These are phyloP conservation scores for Aphanomyces astaci DNA, from an alignment of 352 stramenopile species.

Conservation along the genomic window DNA sequence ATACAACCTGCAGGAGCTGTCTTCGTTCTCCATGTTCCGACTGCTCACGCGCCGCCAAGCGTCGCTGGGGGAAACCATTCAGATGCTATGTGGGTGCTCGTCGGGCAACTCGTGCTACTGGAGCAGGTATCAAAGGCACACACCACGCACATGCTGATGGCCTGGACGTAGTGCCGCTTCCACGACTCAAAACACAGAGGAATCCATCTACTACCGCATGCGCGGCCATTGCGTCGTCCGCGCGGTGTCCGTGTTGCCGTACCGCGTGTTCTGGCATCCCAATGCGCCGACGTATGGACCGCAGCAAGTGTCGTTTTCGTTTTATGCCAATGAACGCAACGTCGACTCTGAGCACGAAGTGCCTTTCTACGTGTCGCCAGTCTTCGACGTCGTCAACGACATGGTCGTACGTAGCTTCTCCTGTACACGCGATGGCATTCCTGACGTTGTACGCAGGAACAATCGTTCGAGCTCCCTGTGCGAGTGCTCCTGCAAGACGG, in stretches of 20 bases:
- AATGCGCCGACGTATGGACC: conserved; percentile 62
- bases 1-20: conserved; percentile 30
- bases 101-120: conserved; percentile 58
- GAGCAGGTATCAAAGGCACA: conserved; percentile 47
- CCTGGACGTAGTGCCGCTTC: conserved; percentile 44
- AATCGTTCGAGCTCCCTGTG: conserved; percentile 41
- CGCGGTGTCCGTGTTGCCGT: conserved; percentile 51
- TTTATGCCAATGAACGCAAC: conserved; percentile 35
- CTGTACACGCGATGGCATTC: too few relatives aligned
- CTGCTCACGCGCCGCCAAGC: conserved; percentile 17
- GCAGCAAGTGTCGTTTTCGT: conserved; percentile 43
- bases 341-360: background rate
- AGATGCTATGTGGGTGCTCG: conserved; percentile 43
- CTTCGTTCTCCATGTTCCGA: conserved; percentile 34
- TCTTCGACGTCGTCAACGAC: conserved; percentile 22
- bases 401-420: conserved; percentile 23
- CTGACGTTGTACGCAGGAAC: conserved; percentile 25
- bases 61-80: conserved; percentile 31
- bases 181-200: conserved; percentile 38
- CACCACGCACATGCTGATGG: background rate
- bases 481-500: conserved; percentile 39
- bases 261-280: conserved; percentile 71
- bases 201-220: conserved; percentile 64
- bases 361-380: conserved; percentile 13
- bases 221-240: conserved; percentile 36